These are phyloP conservation scores for Tulasnella sp. DNA, from an alignment of 768 basidiomycete species.

Conservation along the genomic window DNA sequence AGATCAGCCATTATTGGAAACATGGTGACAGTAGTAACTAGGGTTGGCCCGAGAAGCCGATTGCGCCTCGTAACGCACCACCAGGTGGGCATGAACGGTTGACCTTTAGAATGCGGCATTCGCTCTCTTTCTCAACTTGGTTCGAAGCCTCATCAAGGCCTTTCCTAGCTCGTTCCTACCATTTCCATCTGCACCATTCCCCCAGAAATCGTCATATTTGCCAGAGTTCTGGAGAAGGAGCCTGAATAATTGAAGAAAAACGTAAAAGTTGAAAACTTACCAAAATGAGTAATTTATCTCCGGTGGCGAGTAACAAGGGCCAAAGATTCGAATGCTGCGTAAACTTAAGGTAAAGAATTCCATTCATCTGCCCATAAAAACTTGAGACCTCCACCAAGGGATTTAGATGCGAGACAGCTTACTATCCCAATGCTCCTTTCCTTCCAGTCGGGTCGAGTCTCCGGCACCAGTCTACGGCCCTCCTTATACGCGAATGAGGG, in stretches of 20 bases:
- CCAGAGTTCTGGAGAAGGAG: constrained; percentile 14
- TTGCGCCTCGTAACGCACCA: no score
- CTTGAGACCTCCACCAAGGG: neutral
- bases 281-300: constrained; percentile 42
- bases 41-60: no score
- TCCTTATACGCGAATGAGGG: neutral
- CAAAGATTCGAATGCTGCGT: constrained; percentile 62
- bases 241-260: neutral
- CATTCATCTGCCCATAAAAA: constrained; percentile 52
- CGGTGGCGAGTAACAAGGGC: constrained; percentile 53
- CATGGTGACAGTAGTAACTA: no score
- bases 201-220: constrained; percentile 58
- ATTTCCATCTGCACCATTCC: constrained; percentile 55
- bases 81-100: no score
- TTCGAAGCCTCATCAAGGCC: constrained; percentile 53
- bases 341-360: constrained; percentile 64
- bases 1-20: no score
- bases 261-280: neutral
- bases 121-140: neutral
- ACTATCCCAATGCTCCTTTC: constrained; percentile 29
- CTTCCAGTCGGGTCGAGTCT: constrained; percentile 29
- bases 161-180: constrained; percentile 64
- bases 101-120: neutral
- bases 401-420: neutral
- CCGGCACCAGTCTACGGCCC: neutral